These are phyloP conservation scores for Hagleromyces aurorensis DNA, from an alignment of 805 yeast genomes.

Conservation along the genomic window DNA sequence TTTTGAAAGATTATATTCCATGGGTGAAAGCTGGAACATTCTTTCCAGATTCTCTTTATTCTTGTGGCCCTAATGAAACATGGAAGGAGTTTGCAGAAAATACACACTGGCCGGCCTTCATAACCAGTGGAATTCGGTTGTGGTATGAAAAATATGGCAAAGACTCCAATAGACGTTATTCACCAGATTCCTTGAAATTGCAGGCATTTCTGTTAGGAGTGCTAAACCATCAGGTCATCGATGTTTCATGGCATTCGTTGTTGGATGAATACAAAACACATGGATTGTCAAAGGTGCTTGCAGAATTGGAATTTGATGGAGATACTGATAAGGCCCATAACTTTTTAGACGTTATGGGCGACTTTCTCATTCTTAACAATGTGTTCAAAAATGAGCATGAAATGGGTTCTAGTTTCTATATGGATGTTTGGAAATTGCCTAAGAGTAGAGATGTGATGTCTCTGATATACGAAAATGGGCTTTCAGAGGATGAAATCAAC, in stretches of 20 bases:
- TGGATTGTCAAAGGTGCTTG: slow-evolving; percentile 47
- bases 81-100: slow-evolving; percentile 41
- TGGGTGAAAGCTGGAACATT: slow-evolving; percentile 53
- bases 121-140: slow-evolving; percentile 38
- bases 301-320: slow-evolving; percentile 48
- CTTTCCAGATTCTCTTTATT: slow-evolving; percentile 62
- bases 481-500: slow-evolving; percentile 25
- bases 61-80: slow-evolving; percentile 45
- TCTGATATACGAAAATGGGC: slow-evolving; percentile 35
- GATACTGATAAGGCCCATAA: slow-evolving; percentile 42
- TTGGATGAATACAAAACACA: slow-evolving; percentile 28
- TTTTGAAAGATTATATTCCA: slow-evolving; percentile 24
- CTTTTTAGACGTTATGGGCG: slow-evolving; percentile 57
- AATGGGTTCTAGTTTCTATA: slow-evolving; percentile 16
- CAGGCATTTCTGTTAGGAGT: slow-evolving; percentile 53
- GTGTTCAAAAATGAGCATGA: slow-evolving; percentile 19
- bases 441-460: slow-evolving; percentile 33
- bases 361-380: slow-evolving; percentile 41
- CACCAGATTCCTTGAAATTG: slow-evolving; percentile 28
- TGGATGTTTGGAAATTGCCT: slow-evolving; percentile 38
- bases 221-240: slow-evolving; percentile 55
- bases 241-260: slow-evolving; percentile 61
- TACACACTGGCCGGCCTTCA: slow-evolving; percentile 65
- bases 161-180: slow-evolving; percentile 3
- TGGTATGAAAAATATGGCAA: slow-evolving; percentile 32